phyloP scores from a whole-genome alignment of 1,139 yeast species.

The Blastobotrys illinoisensis region DNA sequence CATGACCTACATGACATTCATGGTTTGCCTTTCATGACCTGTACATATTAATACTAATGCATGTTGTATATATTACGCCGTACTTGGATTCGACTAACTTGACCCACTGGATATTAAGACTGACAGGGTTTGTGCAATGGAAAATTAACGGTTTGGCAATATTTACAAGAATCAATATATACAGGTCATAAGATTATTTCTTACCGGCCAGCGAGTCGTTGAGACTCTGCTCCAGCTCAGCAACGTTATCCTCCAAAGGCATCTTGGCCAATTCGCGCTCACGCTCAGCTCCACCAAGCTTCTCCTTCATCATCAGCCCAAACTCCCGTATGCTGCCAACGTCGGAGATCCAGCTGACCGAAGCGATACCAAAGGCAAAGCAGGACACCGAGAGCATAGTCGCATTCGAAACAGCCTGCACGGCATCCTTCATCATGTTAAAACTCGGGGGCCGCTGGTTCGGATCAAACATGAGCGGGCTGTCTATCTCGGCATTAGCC shows the following conservation, averaged over 20 bases:
- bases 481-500: conserved; percentile 30
- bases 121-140: too few relatives aligned
- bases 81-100: background rate
- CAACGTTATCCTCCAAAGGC: conserved; percentile 66
- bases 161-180: background rate
- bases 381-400: conserved; percentile 68
- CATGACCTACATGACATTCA: too few relatives aligned
- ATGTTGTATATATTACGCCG: background rate
- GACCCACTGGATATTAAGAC: too few relatives aligned
- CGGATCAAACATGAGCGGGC: conserved; percentile 76
- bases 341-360: conserved; percentile 76
- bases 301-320: conserved; percentile 58
- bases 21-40: background rate
- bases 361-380: conserved; percentile 66
- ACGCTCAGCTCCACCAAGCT: conserved; percentile 56
- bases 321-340: conserved; percentile 65
- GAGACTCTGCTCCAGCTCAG: conserved; percentile 47
- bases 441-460: conserved; percentile 83
- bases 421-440: conserved; percentile 77
- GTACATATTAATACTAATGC: background rate
- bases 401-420: conserved; percentile 80
- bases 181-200: background rate
- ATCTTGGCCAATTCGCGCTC: conserved; percentile 42
- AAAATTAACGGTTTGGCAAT: background rate
- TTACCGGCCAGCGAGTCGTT: conserved; percentile 8